These are phyloP conservation scores for Fusarium vanettenii DNA, from an alignment of 2,329 filamentous ascomycete species.

Conservation along the genomic window DNA sequence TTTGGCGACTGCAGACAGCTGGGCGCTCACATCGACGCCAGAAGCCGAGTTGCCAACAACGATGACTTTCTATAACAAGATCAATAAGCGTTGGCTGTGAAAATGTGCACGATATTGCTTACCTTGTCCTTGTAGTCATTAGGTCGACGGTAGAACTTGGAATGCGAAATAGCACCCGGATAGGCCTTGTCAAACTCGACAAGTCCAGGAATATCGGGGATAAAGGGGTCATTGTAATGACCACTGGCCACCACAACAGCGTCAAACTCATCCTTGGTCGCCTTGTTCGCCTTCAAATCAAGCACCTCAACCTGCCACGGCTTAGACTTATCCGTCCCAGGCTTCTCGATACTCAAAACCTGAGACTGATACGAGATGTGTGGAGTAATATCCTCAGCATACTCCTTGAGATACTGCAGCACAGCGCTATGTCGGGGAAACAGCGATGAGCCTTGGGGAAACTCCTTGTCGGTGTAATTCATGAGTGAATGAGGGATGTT, in stretches of 20 bases:
- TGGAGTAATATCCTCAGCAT: constrained; percentile 68
- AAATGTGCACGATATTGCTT: not conserved
- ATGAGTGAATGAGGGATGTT: constrained; percentile 81
- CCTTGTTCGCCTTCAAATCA: constrained; percentile 44
- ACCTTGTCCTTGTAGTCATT: constrained; percentile 49
- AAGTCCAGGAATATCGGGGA: constrained; percentile 68
- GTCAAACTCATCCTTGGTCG: constrained; percentile 60
- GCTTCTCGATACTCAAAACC: constrained; percentile 59
- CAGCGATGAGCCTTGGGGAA: constrained; percentile 67
- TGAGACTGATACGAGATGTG: constrained; percentile 72
- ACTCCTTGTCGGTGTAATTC: constrained; percentile 73
- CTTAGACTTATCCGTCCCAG: constrained; percentile 1
- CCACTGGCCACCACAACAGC: constrained; percentile 72
- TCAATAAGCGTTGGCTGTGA: not conserved
- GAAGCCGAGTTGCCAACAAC: constrained; percentile 79
- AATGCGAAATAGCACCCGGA: constrained; percentile 67
- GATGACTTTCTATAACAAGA: constrained; percentile 67
- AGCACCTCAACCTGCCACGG: constrained; percentile 59
- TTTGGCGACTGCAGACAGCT: constrained; percentile 67
- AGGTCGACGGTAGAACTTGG: constrained; percentile 73
- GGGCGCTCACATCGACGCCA: constrained; percentile 75
- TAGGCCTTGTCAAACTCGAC: constrained; percentile 61
- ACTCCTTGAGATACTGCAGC: constrained; percentile 72
- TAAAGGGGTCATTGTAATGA: constrained; percentile 70
- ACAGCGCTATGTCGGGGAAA: constrained; percentile 76